phyloP scores from a whole-genome alignment of 73 alveolate species.

The Paramecium octaurelia region DNA sequence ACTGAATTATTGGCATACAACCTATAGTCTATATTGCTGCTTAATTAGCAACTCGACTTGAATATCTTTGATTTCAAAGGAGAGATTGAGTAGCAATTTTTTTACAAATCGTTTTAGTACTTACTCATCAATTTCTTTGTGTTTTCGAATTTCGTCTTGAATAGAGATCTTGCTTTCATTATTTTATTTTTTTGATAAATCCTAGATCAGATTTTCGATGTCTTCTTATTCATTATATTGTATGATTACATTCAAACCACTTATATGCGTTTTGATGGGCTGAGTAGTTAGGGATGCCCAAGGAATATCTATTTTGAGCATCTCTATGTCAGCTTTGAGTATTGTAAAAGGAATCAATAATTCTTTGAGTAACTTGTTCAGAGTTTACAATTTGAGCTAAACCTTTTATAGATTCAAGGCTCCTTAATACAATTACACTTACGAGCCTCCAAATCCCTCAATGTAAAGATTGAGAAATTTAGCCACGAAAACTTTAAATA shows the following conservation, averaged over 20 bases:
- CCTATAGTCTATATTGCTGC: conserved; percentile 4
- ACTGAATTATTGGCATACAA: not conserved
- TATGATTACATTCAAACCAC: conserved; percentile 30
- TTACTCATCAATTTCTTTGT: conserved; percentile 44
- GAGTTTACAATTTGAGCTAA: conserved; percentile 13
- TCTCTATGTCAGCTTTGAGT: conserved; percentile 16
- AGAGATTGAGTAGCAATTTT: not conserved
- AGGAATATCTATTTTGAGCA: conserved; percentile 32
- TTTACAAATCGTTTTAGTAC: conserved; percentile 5
- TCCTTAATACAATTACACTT: conserved; percentile 19
- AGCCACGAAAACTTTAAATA: conserved; percentile 35
- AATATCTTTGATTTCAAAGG: not conserved
- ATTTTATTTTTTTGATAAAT: not conserved
- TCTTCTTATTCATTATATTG: not conserved
- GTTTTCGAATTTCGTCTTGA: conserved; percentile 19
- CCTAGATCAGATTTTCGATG: not conserved
- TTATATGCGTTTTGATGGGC: not conserved
- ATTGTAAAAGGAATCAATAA: conserved; percentile 11
- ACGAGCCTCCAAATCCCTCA: conserved; percentile 26
- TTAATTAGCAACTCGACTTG: conserved; percentile 10
- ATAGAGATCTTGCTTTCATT: not conserved
- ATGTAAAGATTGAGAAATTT: conserved; percentile 43
- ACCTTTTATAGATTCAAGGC: conserved; percentile 41
- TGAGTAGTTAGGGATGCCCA: conserved; percentile 12
- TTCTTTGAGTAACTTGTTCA: conserved; percentile 7